These are phyloP conservation scores for Colletotrichum chlorophyti DNA, from an alignment of 2,329 filamentous ascomycete genomes.

Conservation along the genomic window DNA sequence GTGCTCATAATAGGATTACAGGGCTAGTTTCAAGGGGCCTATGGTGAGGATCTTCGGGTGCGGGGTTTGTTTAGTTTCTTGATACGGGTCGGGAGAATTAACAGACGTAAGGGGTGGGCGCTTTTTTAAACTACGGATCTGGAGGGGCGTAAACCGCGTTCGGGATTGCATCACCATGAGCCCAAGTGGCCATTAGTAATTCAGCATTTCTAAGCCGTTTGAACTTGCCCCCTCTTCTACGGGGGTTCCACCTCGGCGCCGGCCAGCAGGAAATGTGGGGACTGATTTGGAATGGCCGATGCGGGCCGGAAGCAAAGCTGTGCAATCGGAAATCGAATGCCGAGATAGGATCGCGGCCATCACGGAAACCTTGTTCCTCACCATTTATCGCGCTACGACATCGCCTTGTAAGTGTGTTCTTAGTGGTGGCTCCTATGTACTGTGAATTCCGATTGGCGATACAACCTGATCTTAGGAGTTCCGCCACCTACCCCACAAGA, in stretches of 20 bases:
- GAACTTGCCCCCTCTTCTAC: too few relatives aligned
- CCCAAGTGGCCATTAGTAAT: conserved; percentile 16
- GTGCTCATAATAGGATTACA: conserved; percentile 1
- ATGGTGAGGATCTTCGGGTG: neutral
- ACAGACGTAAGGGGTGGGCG: too few relatives aligned
- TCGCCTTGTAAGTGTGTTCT: too few relatives aligned
- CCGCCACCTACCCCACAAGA: too few relatives aligned
- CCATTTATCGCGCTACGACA: too few relatives aligned
- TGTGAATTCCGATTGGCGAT: too few relatives aligned
- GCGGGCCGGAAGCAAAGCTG: too few relatives aligned
- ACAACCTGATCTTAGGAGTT: too few relatives aligned
- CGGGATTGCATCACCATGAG: conserved; percentile 11
- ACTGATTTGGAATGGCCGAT: conserved; percentile 13
- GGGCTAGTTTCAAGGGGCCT: neutral
- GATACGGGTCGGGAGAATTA: neutral
- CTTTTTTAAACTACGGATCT: neutral
- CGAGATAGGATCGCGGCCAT: too few relatives aligned
- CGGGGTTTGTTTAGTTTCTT: neutral
- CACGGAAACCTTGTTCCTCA: too few relatives aligned
- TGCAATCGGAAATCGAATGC: too few relatives aligned
- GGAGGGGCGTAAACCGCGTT: neutral
- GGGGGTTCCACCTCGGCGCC: conserved; percentile 4
- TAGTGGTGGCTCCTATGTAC: too few relatives aligned
- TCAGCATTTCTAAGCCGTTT: conserved; percentile 22
- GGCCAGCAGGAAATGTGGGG: neutral